Base-by-base conservation (phyloP, 2,329 filamentous ascomycete genomes). In the Ophiostoma angusticollis region DNA sequence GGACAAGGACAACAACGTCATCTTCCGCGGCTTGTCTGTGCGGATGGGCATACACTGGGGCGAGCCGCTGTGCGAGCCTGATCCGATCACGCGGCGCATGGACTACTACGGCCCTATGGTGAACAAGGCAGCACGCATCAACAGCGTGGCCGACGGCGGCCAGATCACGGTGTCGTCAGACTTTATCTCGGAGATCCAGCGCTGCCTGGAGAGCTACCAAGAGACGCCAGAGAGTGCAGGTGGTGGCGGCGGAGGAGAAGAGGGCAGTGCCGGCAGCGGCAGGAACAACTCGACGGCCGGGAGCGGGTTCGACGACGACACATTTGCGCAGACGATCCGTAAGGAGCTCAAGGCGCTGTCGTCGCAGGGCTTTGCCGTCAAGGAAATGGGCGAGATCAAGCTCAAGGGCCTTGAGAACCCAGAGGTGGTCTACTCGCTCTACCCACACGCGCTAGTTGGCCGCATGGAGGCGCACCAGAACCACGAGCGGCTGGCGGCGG, bases 41-140 rank as follows among this genome's bases (percentile, higher is more conserved):
- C 77, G 91, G 43, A 98, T 98, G 91, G 91, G 91, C 51, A 85
- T 93, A 44, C 91, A 98, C 58, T 98, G 82, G 74, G 91, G 91
- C 48, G 78, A 83, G 43, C 91, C 89, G 6, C 86, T 98, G 51
- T 93, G 86, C 55, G 91, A 98, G 59, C 82, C 81, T 35, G 91
- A 98, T 58, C 91, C 91, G 0, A 87, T 98, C 35, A 98, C 91
- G 2, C 81, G 87, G 42, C 85, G 91, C 46, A 98, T 98, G 91
- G 91, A 98, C 53, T 98, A 98, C 62, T 98, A 96, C 56, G 91
- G 91, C 0, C 91, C 91, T 12, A 98, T 98, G 86, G 91, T 98
- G 53, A 98, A 98, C 62, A 87, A 93, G 54, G 85, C 91, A 1
- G 82, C 91, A 13, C 82, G 91, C 62, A 93, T 98, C 48, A 91